Base-by-base conservation (phyloP, 2,329 filamentous ascomycete species). In the Kalmusia sp. region DNA sequence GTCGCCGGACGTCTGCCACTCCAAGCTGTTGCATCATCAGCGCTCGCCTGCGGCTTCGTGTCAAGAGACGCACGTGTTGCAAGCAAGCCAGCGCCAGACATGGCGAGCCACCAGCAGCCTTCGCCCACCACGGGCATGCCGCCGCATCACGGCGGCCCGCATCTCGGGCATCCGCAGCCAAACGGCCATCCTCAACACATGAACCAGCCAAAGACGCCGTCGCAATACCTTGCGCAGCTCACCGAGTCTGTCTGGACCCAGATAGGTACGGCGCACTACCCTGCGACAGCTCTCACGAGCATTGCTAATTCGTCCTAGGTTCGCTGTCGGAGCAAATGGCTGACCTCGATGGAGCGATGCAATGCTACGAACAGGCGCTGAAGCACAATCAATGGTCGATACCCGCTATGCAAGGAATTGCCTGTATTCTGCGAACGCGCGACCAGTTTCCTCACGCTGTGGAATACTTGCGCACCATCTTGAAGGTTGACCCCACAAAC, bases 381-480 rank as follows among this genome's bases (percentile, higher is more conserved):
- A 85, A 86, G 63, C 91, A 93, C 73, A 98, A 98, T 71, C 85
- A 87, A 40, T 91, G 91, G 79, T 98, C 93, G 15, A 89, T 95
- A 44, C 85, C 87, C 0, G 95, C 95, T 25, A 93, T 98, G 91
- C 96, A 92, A 65, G 91, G 92, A 56, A 96, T 98, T 61, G 95
- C 93, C 54, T 87, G 91, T 73, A 95, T 98, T 56, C 82, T 97
- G 55, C 88, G 96, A 63, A 93, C 90, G 31, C 91, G 93, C 69
- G 95, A 98, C 73, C 91, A 96, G 38, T 99, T 96, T 66, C 88
- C 90, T 38, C 95, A 95, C 71, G 95, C 95, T 1, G 90, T 97
- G 47, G 93, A 98, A 69, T 98, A 93, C 72, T 83, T 98, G 48
- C 88, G 95, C 67, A 90, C 88, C 57, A 96, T 98, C 54, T 79